Conservation (phyloP, 75 land plant species). For the Selaginella tamariscina region DNA sequence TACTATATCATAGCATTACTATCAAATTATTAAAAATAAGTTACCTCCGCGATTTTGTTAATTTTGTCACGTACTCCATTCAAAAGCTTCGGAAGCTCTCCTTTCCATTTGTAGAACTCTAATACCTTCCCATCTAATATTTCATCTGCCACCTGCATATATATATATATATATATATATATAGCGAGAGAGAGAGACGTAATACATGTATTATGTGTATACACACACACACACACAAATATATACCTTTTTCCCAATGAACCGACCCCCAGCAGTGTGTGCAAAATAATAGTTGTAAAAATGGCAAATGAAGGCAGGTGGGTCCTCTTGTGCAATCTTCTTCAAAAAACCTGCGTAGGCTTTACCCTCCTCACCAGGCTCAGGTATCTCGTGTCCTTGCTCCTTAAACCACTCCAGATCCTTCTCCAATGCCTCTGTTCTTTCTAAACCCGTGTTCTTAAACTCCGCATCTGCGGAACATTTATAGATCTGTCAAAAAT, state of each 20-base stretch:
- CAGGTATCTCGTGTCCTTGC: conserved; percentile 58
- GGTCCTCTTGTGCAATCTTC: conserved; percentile 54
- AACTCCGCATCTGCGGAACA: conserved; percentile 59
- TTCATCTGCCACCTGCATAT: conserved; percentile 51
- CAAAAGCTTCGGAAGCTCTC: conserved; percentile 43
- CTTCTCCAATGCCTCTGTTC: conserved; percentile 42
- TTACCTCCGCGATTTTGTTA: conserved; percentile 81
- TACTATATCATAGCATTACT: background rate
- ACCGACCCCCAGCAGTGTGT: conserved; percentile 81
- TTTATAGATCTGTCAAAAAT: background rate
- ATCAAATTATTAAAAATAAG: background rate
- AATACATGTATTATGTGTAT: background rate
- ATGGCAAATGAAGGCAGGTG: conserved; percentile 79
- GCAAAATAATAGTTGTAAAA: conserved; percentile 89
- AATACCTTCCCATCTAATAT: conserved; percentile 63
- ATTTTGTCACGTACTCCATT: conserved; percentile 53
- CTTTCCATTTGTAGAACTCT: conserved; percentile 88
- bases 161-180: background rate
- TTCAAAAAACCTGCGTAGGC: conserved; percentile 54
- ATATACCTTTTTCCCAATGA: conserved; percentile 69
- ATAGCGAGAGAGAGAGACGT: conserved; percentile 2
- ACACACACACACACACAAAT: background rate
- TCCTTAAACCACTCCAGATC: conserved; percentile 74
- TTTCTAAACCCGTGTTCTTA: conserved; percentile 77
- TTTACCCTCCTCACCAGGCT: conserved; percentile 58